phyloP scores from a whole-genome alignment of 1,284 basidiomycete species.

The Moesziomyces sp. region DNA sequence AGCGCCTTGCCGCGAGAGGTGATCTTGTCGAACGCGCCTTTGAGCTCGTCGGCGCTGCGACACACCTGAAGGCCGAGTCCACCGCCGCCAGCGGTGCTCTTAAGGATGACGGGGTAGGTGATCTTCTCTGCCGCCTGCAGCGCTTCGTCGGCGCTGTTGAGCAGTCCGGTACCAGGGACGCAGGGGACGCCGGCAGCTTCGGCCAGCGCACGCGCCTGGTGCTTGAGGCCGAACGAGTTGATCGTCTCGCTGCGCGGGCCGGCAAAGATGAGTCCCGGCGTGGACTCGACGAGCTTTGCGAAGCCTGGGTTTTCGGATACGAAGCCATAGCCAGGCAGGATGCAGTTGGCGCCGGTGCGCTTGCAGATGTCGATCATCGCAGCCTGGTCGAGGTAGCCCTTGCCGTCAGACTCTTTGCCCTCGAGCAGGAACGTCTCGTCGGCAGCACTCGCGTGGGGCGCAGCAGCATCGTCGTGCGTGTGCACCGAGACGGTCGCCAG shows the following conservation, averaged over 20 bases:
- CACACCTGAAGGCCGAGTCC: constrained; percentile 78
- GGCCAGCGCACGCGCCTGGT: constrained; percentile 73
- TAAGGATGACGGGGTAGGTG: constrained; percentile 78
- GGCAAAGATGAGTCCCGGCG: constrained; percentile 73
- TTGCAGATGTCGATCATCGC: constrained; percentile 27
- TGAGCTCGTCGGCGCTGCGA: constrained; percentile 70
- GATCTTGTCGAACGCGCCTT: constrained; percentile 69
- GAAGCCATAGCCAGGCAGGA: constrained; percentile 78
- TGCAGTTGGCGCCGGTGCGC: constrained; percentile 38
- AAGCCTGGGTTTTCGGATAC: constrained; percentile 71
- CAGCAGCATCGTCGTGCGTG: constrained; percentile 72
- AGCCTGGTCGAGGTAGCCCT: constrained; percentile 33
- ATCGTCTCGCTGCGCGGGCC: constrained; percentile 75
- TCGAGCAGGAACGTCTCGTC: constrained; percentile 22
- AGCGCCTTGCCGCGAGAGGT: constrained; percentile 59
- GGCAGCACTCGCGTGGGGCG: constrained; percentile 69
- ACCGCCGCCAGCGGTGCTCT: constrained; percentile 78
- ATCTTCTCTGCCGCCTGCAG: constrained; percentile 70
- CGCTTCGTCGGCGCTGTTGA: constrained; percentile 69
- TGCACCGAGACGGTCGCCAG: constrained; percentile 73
- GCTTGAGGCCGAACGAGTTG: constrained; percentile 75
- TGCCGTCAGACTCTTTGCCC: constrained; percentile 70
- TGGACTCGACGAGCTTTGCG: constrained; percentile 68
- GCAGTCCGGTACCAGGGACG: constrained; percentile 72
- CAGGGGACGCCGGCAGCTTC: constrained; percentile 72